These are phyloP conservation scores for Penstemon barbatus DNA, from an alignment of 257 asterid species.

Conservation along the genomic window DNA sequence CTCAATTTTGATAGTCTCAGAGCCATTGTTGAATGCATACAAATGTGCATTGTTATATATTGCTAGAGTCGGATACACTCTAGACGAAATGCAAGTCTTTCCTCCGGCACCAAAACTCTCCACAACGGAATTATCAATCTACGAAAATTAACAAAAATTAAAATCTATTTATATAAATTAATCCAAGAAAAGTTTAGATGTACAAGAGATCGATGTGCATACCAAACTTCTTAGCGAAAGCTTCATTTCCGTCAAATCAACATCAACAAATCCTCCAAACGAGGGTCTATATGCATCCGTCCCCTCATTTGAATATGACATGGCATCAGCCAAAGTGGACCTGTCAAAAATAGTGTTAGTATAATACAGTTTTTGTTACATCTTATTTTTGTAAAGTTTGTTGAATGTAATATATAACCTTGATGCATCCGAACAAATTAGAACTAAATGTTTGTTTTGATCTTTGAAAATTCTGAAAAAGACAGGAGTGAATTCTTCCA, in stretches of 20 bases:
- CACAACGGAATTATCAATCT: conserved; percentile 62
- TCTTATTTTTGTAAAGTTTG: too few species aligned
- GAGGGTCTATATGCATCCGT: conserved; percentile 38
- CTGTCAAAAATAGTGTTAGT: background rate
- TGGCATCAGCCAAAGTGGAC: background rate
- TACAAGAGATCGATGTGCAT: conserved; percentile 8
- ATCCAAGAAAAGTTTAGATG: too few species aligned
- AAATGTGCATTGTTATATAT: conserved; percentile 39
- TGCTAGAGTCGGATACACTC: conserved; percentile 52
- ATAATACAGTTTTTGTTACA: too few species aligned
- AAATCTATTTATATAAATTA: too few species aligned
- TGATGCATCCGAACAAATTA: conserved; percentile 45
- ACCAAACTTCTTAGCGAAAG: conserved; percentile 72
- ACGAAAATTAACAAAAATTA: conserved; percentile 4
- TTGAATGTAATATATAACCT: conserved; percentile 4
- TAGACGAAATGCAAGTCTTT: conserved; percentile 48
- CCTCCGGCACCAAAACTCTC: conserved; percentile 60
- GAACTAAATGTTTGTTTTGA: conserved; percentile 32
- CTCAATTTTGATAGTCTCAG: conserved; percentile 38
- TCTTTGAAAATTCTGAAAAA: conserved; percentile 40
- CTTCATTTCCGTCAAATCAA: conserved; percentile 37
- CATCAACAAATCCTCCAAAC: conserved; percentile 49
- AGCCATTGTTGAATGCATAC: conserved; percentile 53
- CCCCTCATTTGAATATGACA: conserved; percentile 17
- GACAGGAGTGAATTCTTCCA: too few species aligned